phyloP scores from a whole-genome alignment of 2,329 filamentous ascomycete genomes.

The Colletotrichum nymphaeae region DNA sequence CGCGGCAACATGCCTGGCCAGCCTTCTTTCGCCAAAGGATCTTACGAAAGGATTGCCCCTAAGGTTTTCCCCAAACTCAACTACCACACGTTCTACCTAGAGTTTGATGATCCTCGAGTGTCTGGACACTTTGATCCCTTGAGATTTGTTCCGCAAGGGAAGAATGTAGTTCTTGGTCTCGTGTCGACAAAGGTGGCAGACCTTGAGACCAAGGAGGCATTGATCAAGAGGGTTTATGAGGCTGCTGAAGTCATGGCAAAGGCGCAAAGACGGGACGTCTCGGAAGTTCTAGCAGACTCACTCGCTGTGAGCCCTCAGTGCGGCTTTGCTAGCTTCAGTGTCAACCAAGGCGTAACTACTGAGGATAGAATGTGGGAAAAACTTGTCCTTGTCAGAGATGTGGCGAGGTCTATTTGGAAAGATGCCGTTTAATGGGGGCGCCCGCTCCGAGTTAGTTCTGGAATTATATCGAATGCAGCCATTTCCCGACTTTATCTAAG shows the following conservation, averaged over 20 bases:
- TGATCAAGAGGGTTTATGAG: too few relatives aligned
- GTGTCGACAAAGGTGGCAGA: too few relatives aligned
- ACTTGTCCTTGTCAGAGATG: conserved; percentile 67
- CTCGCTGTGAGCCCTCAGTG: conserved; percentile 77
- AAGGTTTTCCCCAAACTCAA: conserved; percentile 73
- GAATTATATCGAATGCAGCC: conserved; percentile 36
- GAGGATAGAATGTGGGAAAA: conserved; percentile 80
- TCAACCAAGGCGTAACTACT: conserved; percentile 75
- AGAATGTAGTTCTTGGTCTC: conserved; percentile 48
- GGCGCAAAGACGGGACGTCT: conserved; percentile 67
- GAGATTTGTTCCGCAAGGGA: conserved; percentile 66
- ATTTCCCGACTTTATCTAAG: too few relatives aligned
- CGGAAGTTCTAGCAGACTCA: conserved; percentile 75
- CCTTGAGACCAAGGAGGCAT: too few relatives aligned
- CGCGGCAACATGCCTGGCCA: conserved; percentile 74
- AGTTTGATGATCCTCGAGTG: conserved; percentile 73
- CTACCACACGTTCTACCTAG: conserved; percentile 75
- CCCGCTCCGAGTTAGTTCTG: too few relatives aligned
- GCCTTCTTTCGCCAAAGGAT: conserved; percentile 73
- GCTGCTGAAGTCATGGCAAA: too few relatives aligned
- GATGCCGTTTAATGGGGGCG: too few relatives aligned
- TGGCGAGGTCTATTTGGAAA: too few relatives aligned
- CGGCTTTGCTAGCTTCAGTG: conserved; percentile 76
- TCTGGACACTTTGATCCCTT: conserved; percentile 75
- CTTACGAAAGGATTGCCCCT: conserved; percentile 74